Evolutionary conservation across 306 rosid species (phyloP).

Genomic region (Dryas octopetala): DNA sequence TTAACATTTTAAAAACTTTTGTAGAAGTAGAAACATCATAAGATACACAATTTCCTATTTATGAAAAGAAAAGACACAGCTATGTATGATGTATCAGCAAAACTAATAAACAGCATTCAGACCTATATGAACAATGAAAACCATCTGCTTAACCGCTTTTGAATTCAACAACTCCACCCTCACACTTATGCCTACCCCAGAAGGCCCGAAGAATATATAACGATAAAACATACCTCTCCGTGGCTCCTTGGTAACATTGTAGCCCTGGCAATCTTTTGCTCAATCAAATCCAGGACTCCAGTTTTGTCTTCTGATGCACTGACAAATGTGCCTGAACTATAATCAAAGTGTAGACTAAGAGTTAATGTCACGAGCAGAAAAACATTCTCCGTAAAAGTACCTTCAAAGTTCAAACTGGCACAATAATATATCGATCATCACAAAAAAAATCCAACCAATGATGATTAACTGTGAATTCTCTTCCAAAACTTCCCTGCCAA

Average conservation of each 20-base stretch:
- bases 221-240: conserved; percentile 46
- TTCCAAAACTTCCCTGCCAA: neutral
- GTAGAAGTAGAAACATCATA: neutral
- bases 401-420: neutral
- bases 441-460: neutral
- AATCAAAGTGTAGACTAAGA: neutral
- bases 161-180: neutral
- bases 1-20: conserved; percentile 13
- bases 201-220: neutral
- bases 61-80: neutral
- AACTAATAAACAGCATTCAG: neutral
- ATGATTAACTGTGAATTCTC: neutral
- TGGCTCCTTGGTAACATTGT: conserved; percentile 53
- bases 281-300: conserved; percentile 45
- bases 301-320: conserved; percentile 54
- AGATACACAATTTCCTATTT: neutral
- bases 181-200: neutral
- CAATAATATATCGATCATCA: neutral
- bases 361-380: conserved; percentile 11
- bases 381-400: neutral
- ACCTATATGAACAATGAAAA: neutral
- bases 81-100: neutral
- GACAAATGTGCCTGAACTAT: conserved; percentile 60
- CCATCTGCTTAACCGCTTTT: neutral
- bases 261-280: conserved; percentile 56